These are phyloP conservation scores for Chrysoporthe austroafricana DNA, from an alignment of 2,329 filamentous ascomycete species.

Conservation along the genomic window DNA sequence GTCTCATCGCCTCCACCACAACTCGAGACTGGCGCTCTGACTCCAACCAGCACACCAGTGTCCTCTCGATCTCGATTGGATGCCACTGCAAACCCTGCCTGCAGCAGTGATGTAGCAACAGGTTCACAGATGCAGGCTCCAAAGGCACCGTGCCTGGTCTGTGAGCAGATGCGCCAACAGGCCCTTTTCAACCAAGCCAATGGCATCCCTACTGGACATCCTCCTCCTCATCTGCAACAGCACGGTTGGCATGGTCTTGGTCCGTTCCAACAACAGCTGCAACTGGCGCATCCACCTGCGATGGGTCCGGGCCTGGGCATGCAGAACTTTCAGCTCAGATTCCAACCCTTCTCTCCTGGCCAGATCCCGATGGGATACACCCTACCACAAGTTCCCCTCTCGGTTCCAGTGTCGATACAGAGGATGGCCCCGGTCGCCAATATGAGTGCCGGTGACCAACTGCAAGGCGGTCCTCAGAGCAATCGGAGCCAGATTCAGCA, in stretches of 20 bases:
- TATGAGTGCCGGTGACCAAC: constrained; percentile 8
- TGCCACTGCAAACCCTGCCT: not conserved
- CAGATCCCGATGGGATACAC: constrained; percentile 22
- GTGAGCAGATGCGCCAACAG: constrained; percentile 37
- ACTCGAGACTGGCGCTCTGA: constrained; percentile 1
- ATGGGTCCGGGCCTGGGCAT: constrained; percentile 8
- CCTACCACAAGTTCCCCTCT: constrained; percentile 14
- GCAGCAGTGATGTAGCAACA: not conserved
- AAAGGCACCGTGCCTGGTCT: constrained; percentile 38
- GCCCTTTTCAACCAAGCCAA: constrained; percentile 34
- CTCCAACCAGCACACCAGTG: not conserved
- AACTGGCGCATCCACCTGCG: constrained; percentile 10
- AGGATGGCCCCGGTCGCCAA: constrained; percentile 7
- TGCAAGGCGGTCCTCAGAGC: not conserved
- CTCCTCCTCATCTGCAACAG: constrained; percentile 15
- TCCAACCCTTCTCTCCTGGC: constrained; percentile 17
- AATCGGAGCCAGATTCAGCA: not conserved
- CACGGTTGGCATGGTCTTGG: constrained; percentile 25
- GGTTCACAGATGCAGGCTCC: constrained; percentile 22
- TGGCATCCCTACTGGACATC: constrained; percentile 31
- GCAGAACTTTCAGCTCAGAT: constrained; percentile 17
- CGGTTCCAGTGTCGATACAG: constrained; percentile 19
- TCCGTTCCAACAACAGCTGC: constrained; percentile 17
- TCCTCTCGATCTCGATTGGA: not conserved
- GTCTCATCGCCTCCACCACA: not conserved